Conservation (phyloP, 2,329 filamentous ascomycete species). For the Xylaria sp. region DNA sequence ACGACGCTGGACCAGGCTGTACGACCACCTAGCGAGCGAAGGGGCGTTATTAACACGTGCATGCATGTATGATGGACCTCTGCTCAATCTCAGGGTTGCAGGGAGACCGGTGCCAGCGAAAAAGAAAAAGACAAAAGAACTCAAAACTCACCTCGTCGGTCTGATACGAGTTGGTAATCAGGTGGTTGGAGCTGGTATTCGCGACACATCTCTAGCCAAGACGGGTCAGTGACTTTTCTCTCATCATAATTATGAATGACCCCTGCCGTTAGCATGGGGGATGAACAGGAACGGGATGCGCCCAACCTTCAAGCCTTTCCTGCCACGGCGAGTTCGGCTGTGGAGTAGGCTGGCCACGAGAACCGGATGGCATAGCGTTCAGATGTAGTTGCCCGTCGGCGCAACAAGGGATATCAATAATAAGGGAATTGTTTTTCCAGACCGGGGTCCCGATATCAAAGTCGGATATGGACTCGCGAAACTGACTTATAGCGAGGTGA, state of each 20-base stretch:
- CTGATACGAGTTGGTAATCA: constrained; percentile 66
- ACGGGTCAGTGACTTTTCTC: constrained; percentile 11
- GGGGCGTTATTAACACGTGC: constrained; percentile 10
- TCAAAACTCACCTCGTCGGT: constrained; percentile 57
- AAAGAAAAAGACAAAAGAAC: background rate
- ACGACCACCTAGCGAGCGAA: constrained; percentile 60
- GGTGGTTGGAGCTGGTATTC: constrained; percentile 49
- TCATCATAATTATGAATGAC: background rate
- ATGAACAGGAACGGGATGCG: constrained; percentile 2
- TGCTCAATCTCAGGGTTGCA: background rate
- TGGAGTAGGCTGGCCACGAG: constrained; percentile 16
- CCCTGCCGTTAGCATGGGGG: background rate
- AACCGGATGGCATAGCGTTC: constrained; percentile 27
- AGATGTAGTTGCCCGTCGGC: constrained; percentile 2
- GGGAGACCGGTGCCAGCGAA: background rate
- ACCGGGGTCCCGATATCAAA: background rate
- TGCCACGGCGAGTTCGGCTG: constrained; percentile 43
- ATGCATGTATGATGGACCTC: background rate
- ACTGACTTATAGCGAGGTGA: background rate
- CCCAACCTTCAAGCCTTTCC: constrained; percentile 49
- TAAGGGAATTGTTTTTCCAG: background rate
- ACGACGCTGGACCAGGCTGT: constrained; percentile 87
- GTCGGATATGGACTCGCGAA: background rate
- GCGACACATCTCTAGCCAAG: constrained; percentile 50
- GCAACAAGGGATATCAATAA: background rate